Evolutionary conservation across 2,329 filamentous ascomycete species (phyloP).

Genomic region (Fusarium phyllophilum): DNA sequence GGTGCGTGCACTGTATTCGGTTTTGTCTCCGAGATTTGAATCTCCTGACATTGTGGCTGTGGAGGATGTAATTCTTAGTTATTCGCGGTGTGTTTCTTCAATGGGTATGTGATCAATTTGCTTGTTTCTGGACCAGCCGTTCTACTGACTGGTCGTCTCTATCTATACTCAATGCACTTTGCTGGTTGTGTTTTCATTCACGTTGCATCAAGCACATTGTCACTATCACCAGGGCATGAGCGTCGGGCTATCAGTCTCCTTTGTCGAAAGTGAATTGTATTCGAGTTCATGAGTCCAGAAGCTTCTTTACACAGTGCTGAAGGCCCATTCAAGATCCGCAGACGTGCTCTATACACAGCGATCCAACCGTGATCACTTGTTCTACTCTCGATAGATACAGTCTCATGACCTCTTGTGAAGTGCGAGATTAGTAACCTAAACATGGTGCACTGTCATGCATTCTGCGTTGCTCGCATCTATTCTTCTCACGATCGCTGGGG

Average conservation of each 20-base stretch:
- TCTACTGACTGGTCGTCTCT: too few species aligned
- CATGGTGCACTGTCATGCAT: background rate
- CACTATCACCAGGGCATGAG: background rate
- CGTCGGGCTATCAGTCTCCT: background rate
- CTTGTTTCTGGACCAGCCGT: too few species aligned
- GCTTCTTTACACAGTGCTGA: accelerated
- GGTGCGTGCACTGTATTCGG: background rate
- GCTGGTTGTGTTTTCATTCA: accelerated
- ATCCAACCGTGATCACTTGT: background rate
- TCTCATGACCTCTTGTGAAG: background rate
- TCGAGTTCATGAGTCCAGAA: too few species aligned
- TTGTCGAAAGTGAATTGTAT: background rate
- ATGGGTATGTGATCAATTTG: background rate
- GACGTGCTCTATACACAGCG: background rate
- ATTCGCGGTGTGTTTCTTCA: background rate
- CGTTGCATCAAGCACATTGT: background rate
- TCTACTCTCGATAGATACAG: background rate
- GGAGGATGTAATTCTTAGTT: accelerated
- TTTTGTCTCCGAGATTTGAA: background rate
- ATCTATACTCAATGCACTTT: background rate
- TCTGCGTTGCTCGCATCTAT: background rate
- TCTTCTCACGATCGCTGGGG: accelerated
- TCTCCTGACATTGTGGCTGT: background rate
- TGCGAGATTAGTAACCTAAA: background rate
- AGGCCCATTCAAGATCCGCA: accelerated